Conservation (phyloP, 805 yeast genomes). For the Yarrowia sp. region DNA sequence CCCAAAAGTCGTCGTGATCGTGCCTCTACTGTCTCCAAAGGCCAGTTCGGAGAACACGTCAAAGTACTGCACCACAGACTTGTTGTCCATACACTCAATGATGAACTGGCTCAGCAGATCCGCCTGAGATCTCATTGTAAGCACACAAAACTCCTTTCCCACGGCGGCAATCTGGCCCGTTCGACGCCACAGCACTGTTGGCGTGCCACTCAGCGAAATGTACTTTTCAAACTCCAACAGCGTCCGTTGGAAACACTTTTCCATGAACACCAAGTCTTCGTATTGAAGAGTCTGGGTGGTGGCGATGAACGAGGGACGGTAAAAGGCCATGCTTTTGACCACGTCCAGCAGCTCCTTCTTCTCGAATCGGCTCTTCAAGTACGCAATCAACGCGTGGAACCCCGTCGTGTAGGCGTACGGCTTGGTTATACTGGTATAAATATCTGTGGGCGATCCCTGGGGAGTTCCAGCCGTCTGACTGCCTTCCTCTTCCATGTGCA, state of each 20-base stretch:
- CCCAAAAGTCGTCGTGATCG: conserved; percentile 53
- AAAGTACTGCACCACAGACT: conserved; percentile 73
- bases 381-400: conserved; percentile 65
- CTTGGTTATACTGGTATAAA: conserved; percentile 74
- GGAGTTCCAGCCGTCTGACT: conserved; percentile 15
- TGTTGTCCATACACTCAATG: conserved; percentile 83
- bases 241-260: conserved; percentile 63
- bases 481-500: conserved; percentile 39
- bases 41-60: conserved; percentile 74
- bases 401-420: conserved; percentile 69
- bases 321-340: conserved; percentile 55
- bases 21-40: conserved; percentile 60
- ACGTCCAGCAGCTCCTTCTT: conserved; percentile 50
- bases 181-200: conserved; percentile 84
- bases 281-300: conserved; percentile 76
- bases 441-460: conserved; percentile 46
- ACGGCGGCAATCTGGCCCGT: conserved; percentile 85
- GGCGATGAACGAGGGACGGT: conserved; percentile 76
- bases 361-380: conserved; percentile 60
- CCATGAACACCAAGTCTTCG: conserved; percentile 70
- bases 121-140: conserved; percentile 68
- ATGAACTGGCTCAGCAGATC: conserved; percentile 70
- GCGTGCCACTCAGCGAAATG: conserved; percentile 67
- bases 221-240: conserved; percentile 63
- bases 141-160: conserved; percentile 72